Evolutionary conservation across 2,329 filamentous ascomycete genomes (phyloP).

Genomic region (Colletotrichum scovillei): DNA sequence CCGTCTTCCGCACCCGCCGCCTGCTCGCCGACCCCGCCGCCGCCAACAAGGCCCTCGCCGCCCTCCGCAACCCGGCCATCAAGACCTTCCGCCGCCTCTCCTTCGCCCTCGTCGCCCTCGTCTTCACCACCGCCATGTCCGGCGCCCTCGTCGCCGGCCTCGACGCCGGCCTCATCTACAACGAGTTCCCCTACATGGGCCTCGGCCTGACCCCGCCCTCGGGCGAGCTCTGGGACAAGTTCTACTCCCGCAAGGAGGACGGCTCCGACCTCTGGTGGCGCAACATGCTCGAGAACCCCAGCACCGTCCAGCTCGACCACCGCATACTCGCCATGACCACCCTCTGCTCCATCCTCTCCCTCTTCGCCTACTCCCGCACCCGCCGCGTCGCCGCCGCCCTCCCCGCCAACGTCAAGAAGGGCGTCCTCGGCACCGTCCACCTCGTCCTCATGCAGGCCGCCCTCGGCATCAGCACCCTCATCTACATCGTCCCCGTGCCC

Average conservation of each 20-base stretch:
- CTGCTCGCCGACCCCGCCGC: conserved; percentile 75
- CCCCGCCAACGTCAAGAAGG: conserved; percentile 72
- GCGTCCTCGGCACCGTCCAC: conserved; percentile 83
- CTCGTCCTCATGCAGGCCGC: conserved; percentile 84
- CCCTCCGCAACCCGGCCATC: conserved; percentile 75
- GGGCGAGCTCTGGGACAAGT: conserved; percentile 84
- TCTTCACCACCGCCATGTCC: conserved; percentile 93
- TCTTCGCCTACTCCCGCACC: conserved; percentile 84
- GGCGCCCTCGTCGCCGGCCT: conserved; percentile 94
- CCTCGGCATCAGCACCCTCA: conserved; percentile 89
- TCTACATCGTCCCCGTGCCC: conserved; percentile 92
- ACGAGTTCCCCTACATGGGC: conserved; percentile 98
- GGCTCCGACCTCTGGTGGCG: conserved; percentile 92
- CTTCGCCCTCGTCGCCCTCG: conserved; percentile 75
- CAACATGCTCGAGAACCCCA: conserved; percentile 97
- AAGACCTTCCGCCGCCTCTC: conserved; percentile 79
- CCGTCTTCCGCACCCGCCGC: conserved; percentile 81
- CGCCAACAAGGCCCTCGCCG: conserved; percentile 69
- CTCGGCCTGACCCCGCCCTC: conserved; percentile 82
- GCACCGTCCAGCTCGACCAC: conserved; percentile 94
- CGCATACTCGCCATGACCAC: conserved; percentile 91
- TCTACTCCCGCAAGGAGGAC: conserved; percentile 85
- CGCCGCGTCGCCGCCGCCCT: conserved; percentile 68
- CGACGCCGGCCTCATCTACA: conserved; percentile 97
- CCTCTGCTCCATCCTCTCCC: conserved; percentile 80